These are phyloP conservation scores for Penicillium pancosmium DNA, from an alignment of 495 filamentous ascomycete genomes.

Conservation along the genomic window DNA sequence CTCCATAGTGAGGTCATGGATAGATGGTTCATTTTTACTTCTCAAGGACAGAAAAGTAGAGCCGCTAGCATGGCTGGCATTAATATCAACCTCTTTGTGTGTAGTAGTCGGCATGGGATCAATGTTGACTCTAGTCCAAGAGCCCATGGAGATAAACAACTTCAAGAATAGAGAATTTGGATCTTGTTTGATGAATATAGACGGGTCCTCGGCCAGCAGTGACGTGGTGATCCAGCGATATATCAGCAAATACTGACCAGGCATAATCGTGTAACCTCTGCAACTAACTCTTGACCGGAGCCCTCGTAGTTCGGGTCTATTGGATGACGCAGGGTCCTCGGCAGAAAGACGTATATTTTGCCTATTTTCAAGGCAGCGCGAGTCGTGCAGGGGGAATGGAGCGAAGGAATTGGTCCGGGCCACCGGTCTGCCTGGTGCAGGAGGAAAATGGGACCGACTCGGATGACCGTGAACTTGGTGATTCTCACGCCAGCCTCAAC, in stretches of 20 bases:
- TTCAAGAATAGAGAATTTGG: not conserved
- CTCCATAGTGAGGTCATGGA: constrained; percentile 17
- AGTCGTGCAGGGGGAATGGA: constrained; percentile 10
- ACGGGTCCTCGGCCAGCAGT: not conserved
- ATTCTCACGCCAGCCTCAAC: not conserved
- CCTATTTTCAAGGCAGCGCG: constrained; percentile 15
- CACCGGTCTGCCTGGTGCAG: constrained; percentile 4
- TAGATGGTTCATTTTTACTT: constrained; percentile 19
- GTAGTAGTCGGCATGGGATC: constrained; percentile 21
- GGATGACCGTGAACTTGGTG: not conserved
- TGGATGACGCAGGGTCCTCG: constrained; percentile 22
- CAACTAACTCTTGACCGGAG: constrained; percentile 7
- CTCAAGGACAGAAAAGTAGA: constrained; percentile 23
- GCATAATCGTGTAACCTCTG: constrained; percentile 24
- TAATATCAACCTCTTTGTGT: constrained; percentile 16
- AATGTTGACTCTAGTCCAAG: constrained; percentile 12
- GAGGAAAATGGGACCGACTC: constrained; percentile 16
- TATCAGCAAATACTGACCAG: constrained; percentile 19
- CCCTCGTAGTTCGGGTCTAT: constrained; percentile 15
- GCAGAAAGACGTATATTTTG: constrained; percentile 8
- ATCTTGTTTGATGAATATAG: not conserved
- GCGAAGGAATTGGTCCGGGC: not conserved
- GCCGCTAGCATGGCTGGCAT: constrained; percentile 18
- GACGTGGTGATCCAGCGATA: constrained; percentile 15
- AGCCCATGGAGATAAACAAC: constrained; percentile 10